Percentiles rank a stretch among this genome's conserved stretches.
Evolutionary conservation across 2,329 filamentous ascomycete genomes (phyloP).

Genomic region (Clarireedia monteithiana): DNA sequence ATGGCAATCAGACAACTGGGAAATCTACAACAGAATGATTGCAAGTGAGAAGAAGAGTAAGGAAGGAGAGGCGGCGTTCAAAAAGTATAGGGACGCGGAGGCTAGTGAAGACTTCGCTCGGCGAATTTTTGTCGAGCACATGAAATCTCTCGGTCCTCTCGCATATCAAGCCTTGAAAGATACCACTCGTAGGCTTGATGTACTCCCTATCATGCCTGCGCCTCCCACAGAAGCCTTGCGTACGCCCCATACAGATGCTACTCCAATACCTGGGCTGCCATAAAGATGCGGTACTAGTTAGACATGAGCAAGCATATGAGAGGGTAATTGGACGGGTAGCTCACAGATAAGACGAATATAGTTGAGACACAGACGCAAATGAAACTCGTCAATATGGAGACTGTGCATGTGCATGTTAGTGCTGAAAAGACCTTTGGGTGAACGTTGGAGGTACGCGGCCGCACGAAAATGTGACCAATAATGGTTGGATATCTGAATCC

Average conservation of each 20-base stretch:
- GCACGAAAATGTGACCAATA: not conserved
- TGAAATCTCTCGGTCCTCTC: slow-evolving; percentile 1
- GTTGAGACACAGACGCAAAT: no score
- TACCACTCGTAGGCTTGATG: slow-evolving; percentile 2
- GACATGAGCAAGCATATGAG: no score
- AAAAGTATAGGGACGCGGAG: slow-evolving; percentile 12
- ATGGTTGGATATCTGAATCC: not conserved
- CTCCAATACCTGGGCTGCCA: no score
- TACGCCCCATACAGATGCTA: no score
- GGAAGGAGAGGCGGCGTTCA: slow-evolving; percentile 33
- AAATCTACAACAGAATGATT: slow-evolving; percentile 40
- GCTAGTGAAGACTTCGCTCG: slow-evolving; percentile 10
- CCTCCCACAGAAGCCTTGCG: not conserved
- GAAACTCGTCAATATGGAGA: no score
- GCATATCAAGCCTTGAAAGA: not conserved
- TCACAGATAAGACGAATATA: not conserved
- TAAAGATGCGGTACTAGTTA: no score
- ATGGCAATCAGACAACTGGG: slow-evolving; percentile 50
- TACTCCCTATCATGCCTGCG: not conserved
- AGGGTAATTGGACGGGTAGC: not conserved
- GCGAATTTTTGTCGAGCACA: slow-evolving; percentile 8
- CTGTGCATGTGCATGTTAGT: no score
- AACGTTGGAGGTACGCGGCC: no score
- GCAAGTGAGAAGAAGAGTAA: slow-evolving; percentile 30
- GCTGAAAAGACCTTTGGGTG: no score